These are phyloP conservation scores for Aechmea fasciata DNA, from an alignment of 176 grass and related monocot species.

Conservation along the genomic window DNA sequence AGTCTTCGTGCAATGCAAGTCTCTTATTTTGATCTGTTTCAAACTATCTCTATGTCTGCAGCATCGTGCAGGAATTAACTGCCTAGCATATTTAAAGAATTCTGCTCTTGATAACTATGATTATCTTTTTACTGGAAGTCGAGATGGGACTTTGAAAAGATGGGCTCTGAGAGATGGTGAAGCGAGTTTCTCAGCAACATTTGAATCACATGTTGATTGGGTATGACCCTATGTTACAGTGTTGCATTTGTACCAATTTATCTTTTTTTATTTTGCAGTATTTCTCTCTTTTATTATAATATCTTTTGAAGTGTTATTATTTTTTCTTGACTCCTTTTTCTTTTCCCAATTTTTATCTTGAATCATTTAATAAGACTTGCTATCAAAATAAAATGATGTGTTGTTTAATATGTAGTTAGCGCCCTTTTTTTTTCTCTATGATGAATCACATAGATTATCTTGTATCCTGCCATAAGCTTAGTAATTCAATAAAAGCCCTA, in stretches of 20 bases:
- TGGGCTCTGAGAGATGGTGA: slow-evolving; percentile 58
- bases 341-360: too few relatives aligned
- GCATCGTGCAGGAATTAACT: slow-evolving; percentile 95
- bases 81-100: slow-evolving; percentile 71
- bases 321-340: not conserved
- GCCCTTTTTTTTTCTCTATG: too few relatives aligned
- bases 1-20: not conserved
- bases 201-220: slow-evolving; percentile 99
- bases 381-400: too few relatives aligned
- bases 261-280: not conserved
- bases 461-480: too few relatives aligned
- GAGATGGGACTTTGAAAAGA: slow-evolving; percentile 95
- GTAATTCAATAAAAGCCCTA: too few relatives aligned
- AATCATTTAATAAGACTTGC: too few relatives aligned
- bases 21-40: not conserved
- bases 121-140: slow-evolving; percentile 85
- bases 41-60: slow-evolving; percentile 22
- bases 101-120: slow-evolving; percentile 47
- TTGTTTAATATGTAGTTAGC: too few relatives aligned
- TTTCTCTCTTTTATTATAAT: not conserved
- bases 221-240: slow-evolving; percentile 21
- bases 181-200: slow-evolving; percentile 70
- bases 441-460: too few relatives aligned
- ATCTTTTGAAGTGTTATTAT: not conserved
- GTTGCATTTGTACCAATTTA: too few relatives aligned